Base-by-base conservation (phyloP, 345 rosid genomes). In the Salix viminalis region DNA sequence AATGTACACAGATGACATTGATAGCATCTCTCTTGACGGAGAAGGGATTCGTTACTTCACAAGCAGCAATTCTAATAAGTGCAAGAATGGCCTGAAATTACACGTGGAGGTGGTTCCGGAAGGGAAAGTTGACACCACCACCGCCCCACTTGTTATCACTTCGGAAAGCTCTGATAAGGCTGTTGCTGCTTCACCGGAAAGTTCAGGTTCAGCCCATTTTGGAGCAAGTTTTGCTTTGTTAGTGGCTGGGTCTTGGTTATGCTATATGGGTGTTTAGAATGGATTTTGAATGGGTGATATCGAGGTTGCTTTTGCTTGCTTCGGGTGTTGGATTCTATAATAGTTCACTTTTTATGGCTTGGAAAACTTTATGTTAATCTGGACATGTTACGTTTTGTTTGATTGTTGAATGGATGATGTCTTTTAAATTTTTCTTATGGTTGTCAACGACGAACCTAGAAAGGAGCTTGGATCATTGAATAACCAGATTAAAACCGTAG, bases 81-180 rank as follows among this genome's bases (percentile, higher is more conserved):
- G 93, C 87, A 88, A 82, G 80, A 77, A n/a, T 1, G 92, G 96
- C n/a, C 73, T 91, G 54, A 91, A 84, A 86, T 82, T 91, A 52
- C 88, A 78, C 39, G 87, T 88, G 71, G 87, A 83, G 41, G 91
- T 87, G 70, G 41, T 79, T 66, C 87, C 90, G 11, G 41, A 5
- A 14, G 48, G 30, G 1, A 16, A 16, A 9, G 74, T 67, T 21
- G 68, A 67, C 26, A 30, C 11, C 50, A 8, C 52, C 39, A 34
- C 10, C 50, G 28, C 32, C 37, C 28, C 77, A 18, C 74, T 10
- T 41, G 58, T 75, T 5, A 18, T 70, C 39, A 6, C 72, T 5
- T 65, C 79, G 0, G 71, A 83, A 8, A 50, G 12, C 28, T 64
- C 76, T 3, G 79, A 23, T 1, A 19, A 56, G 37, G 75, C 62